These are phyloP conservation scores for Microstroma glucosiphilum DNA, from an alignment of 1,284 basidiomycete genomes.

Conservation along the genomic window DNA sequence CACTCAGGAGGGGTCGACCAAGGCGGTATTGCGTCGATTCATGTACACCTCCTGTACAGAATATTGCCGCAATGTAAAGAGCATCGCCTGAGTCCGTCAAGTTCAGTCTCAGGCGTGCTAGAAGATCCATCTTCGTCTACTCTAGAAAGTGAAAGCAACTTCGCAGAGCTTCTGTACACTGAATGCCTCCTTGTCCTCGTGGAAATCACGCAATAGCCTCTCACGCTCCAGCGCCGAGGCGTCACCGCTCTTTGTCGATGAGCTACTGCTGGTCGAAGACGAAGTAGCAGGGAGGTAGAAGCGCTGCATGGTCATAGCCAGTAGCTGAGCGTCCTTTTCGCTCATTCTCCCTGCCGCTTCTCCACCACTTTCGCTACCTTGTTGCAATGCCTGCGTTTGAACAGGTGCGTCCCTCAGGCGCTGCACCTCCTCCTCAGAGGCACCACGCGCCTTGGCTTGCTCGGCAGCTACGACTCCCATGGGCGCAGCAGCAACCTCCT, in stretches of 20 bases:
- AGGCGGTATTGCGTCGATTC: too few relatives aligned
- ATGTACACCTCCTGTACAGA: too few relatives aligned
- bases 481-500: constrained; percentile 22
- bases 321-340: constrained; percentile 41
- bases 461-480: constrained; percentile 52
- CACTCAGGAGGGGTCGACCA: too few relatives aligned
- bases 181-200: constrained; percentile 33
- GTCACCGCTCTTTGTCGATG: constrained; percentile 5
- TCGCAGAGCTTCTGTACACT: constrained; percentile 30
- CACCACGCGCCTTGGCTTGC: constrained; percentile 56
- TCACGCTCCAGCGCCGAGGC: constrained; percentile 20
- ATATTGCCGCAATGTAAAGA: too few relatives aligned
- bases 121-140: neutral
- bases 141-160: constrained; percentile 4
- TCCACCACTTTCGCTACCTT: constrained; percentile 3
- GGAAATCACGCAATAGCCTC: constrained; percentile 36
- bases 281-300: constrained; percentile 36
- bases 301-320: constrained; percentile 39
- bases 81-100: too few relatives aligned
- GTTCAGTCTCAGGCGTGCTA: too few relatives aligned
- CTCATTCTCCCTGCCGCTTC: constrained; percentile 15
- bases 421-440: constrained; percentile 51
- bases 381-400: constrained; percentile 62
- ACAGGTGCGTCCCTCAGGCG: constrained; percentile 54
- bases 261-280: neutral